Percentiles rank a stretch among this genome's conserved stretches.
Evolutionary conservation across 768 basidiomycete species (phyloP).

Genomic region (Kwoniella botswanensis): DNA sequence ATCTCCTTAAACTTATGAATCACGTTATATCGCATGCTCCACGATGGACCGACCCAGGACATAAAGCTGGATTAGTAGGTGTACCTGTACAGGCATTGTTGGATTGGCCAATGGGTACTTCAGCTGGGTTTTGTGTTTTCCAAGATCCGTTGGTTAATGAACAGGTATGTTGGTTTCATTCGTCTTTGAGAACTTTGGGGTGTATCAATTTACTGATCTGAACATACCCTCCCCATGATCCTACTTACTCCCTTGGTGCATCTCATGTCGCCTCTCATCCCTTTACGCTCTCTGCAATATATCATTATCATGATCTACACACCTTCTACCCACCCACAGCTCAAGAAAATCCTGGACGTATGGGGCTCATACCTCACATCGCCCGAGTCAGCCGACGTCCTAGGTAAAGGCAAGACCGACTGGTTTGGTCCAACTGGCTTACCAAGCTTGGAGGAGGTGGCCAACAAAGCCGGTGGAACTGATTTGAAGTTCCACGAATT

Average conservation of each 20-base stretch:
- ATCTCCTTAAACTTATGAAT: constrained; percentile 61
- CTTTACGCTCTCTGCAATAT: background rate
- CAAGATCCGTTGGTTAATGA: constrained; percentile 62
- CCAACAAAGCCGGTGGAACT: constrained; percentile 45
- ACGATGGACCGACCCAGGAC: constrained; percentile 57
- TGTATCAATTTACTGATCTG: background rate
- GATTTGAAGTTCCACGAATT: constrained; percentile 58
- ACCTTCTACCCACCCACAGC: constrained; percentile 19
- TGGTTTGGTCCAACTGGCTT: constrained; percentile 63
- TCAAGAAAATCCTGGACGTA: constrained; percentile 64
- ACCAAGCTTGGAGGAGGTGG: constrained; percentile 48
- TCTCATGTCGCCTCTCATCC: background rate
- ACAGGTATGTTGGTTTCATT: constrained; percentile 32
- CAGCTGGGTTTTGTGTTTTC: constrained; percentile 59
- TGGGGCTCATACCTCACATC: constrained; percentile 65
- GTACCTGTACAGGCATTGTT: constrained; percentile 64
- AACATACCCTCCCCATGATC: no score
- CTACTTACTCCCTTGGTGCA: background rate
- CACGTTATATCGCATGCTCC: constrained; percentile 62
- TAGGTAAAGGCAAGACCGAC: constrained; percentile 59
- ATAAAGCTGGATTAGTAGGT: constrained; percentile 60
- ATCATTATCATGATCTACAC: background rate
- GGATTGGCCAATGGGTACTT: constrained; percentile 62
- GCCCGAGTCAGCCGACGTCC: constrained; percentile 61
- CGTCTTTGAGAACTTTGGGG: no score